phyloP scores from a whole-genome alignment of 805 yeast species.

The Nadsonia fulvescens region DNA sequence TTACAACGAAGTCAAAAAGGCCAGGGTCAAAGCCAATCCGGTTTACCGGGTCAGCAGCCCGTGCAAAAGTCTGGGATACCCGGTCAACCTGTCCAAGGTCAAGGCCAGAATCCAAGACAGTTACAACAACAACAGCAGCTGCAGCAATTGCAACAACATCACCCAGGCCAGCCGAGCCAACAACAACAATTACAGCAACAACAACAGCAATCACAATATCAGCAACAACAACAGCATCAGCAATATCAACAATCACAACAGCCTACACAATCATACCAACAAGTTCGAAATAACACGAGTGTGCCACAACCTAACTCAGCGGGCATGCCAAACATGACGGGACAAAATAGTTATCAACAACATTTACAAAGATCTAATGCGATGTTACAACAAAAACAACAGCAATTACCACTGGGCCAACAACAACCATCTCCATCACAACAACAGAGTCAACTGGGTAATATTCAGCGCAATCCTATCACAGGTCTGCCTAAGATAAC shows the following conservation, averaged over 20 bases:
- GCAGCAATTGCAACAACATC: slow-evolving; percentile 3
- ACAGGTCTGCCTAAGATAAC: no score
- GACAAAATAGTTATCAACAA: no score
- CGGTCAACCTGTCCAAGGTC: slow-evolving; percentile 7
- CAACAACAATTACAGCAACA: slow-evolving; percentile 1
- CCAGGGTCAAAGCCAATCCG: slow-evolving; percentile 16
- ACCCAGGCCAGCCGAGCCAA: not conserved
- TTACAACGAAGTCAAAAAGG: slow-evolving; percentile 14
- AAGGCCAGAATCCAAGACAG: slow-evolving; percentile 6
- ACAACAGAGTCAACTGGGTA: slow-evolving; percentile 5
- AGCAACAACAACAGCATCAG: slow-evolving; percentile 14
- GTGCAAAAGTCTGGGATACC: slow-evolving; percentile 15
- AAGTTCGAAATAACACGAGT: no score
- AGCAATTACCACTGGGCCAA: slow-evolving; percentile 3
- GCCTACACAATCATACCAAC: slow-evolving; percentile 10
- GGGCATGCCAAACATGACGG: no score
- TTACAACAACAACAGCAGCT: slow-evolving; percentile 5
- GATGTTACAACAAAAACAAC: slow-evolving; percentile 1
- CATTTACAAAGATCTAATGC: no score
- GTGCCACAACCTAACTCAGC: no score
- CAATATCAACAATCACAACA: slow-evolving; percentile 12
- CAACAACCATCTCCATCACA: slow-evolving; percentile 5
- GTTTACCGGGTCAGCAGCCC: slow-evolving; percentile 9
- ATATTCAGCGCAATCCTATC: no score
- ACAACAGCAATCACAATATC: slow-evolving; percentile 12